Evolutionary conservation across 2,329 filamentous ascomycete genomes (phyloP).

Genomic region (Penicillium glabrum): DNA sequence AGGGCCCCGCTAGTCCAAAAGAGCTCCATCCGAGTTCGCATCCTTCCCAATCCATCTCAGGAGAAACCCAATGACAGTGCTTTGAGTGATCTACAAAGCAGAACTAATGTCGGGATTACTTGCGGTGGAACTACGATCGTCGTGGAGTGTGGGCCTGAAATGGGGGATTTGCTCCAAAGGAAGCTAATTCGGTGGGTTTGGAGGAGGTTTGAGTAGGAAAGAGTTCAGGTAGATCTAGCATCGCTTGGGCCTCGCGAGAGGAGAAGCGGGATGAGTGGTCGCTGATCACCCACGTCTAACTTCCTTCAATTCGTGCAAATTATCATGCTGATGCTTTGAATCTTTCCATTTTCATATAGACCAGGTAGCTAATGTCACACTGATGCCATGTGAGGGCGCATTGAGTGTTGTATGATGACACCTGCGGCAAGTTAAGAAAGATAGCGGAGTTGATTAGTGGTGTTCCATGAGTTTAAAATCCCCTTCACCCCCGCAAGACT

Average conservation of each 20-base stretch:
- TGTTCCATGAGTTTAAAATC: no score
- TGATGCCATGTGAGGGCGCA: neutral
- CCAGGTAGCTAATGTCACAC: neutral
- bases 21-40: neutral
- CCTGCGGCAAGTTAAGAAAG: neutral
- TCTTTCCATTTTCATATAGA: neutral
- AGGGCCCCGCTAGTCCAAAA: neutral
- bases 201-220: constrained; percentile 5
- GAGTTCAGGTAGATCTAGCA: constrained; percentile 6
- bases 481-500: no score
- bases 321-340: neutral
- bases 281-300: neutral
- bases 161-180: constrained; percentile 3
- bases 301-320: neutral
- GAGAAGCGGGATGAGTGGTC: neutral
- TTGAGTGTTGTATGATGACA: neutral
- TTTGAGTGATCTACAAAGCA: neutral
- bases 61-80: neutral
- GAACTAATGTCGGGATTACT: neutral
- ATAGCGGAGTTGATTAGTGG: neutral
- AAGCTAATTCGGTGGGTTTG: neutral
- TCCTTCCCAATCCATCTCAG: neutral
- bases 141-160: constrained; percentile 9
- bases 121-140: constrained; percentile 15
- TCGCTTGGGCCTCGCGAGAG: constrained; percentile 13